Base-by-base conservation (phyloP, 805 yeast genomes). In the Debaryomyces prosopidis region DNA sequence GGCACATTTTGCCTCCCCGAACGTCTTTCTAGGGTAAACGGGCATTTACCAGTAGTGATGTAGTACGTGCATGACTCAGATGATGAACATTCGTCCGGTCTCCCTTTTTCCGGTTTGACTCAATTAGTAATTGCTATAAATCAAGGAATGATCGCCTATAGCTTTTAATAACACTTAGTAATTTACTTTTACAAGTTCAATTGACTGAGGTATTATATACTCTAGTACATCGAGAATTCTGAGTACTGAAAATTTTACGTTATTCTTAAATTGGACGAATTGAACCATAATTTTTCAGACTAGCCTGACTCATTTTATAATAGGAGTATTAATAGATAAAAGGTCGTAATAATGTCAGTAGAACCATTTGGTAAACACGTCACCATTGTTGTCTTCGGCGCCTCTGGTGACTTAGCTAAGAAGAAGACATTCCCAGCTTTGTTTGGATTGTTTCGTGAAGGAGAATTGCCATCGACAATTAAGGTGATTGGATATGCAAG, bases 391-490 rank as follows among this genome's bases (percentile, higher is more conserved):
- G 96, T 91, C 26, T 87, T 90, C 58, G 97, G 97, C 43, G 97
- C 97, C 36, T 87, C 96, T 17, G 97, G 97, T 42, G 97, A 91
- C 66, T 75, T 91, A 53, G 96, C 97, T 45, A 89, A 89, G 73
- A 91, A 91, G 83, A 91, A 91, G 73, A 91, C 97, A 2, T 89
- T 88, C 69, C 95, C 95, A 8, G 92, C 94, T 3, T 68, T 87
- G 16, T 87, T 86, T 57, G 95, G 94, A 9, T 75, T 87, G 32
- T 64, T 39, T 47, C 53, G 68, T 52, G 75, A 91, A 63, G 96
- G 95, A 34, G 82, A 81, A 53, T 74, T 92, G 45, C 88, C 96
- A 8, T 59, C 71, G 10, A 65, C 83, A 23, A 82, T 87, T 32
- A 81, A 81, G 60, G 89, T 94, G 58, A 78, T 88, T 53, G 99